A percentile compares a stretch with the other conserved stretches of the same genome.
phyloP scores from a whole-genome alignment of 2,329 filamentous ascomycete genomes.

The Colletotrichum filicis region DNA sequence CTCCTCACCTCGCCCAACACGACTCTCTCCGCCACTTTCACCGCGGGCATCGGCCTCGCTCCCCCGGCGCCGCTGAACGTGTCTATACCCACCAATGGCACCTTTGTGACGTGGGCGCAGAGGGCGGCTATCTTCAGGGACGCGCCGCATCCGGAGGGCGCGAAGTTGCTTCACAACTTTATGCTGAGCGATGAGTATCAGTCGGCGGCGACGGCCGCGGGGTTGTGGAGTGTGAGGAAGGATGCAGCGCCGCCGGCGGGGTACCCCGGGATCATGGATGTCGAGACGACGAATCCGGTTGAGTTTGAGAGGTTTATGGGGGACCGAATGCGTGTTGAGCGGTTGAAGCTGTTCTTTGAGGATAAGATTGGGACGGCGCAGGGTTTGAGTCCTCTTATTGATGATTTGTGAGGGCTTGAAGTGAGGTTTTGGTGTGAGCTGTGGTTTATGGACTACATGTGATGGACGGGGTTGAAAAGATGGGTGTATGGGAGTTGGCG shows the following conservation, averaged over 20 bases:
- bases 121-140: constrained; percentile 58
- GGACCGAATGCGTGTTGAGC: constrained; percentile 52
- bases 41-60: constrained; percentile 37
- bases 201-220: constrained; percentile 25
- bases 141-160: constrained; percentile 60
- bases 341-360: constrained; percentile 54
- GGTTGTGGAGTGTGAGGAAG: constrained; percentile 47
- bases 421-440: too few species aligned
- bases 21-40: constrained; percentile 47
- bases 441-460: too few species aligned
- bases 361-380: constrained; percentile 52
- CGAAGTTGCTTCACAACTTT: constrained; percentile 61
- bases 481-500: too few species aligned
- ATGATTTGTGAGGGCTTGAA: constrained; percentile 39
- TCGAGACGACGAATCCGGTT: constrained; percentile 46
- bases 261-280: constrained; percentile 43
- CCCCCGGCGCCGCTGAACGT: constrained; percentile 37
- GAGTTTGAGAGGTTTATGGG: constrained; percentile 54
- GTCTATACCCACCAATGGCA: constrained; percentile 46
- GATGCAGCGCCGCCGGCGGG: constrained; percentile 45
- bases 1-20: constrained; percentile 45
- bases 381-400: constrained; percentile 50
- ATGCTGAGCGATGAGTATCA: constrained; percentile 55
- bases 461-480: too few species aligned
- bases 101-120: constrained; percentile 61